Evolutionary conservation across 768 basidiomycete species (phyloP).

Genomic region (Phanerochaete carnosa): DNA sequence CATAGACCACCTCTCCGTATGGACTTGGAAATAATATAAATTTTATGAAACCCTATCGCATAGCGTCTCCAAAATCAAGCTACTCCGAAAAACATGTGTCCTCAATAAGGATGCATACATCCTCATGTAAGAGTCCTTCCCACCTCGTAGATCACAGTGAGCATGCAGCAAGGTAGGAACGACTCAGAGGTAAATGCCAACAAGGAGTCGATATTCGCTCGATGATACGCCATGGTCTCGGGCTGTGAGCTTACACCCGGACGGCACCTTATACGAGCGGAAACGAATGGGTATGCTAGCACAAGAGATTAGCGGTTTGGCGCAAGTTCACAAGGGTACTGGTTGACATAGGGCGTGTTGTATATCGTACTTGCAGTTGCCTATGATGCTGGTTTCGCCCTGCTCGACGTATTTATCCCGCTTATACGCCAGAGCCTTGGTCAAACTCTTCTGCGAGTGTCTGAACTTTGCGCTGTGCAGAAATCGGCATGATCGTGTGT

Average conservation of each 20-base stretch:
- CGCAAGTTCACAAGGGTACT: neutral
- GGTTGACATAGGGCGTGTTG: neutral
- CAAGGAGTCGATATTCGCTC: conserved; percentile 21
- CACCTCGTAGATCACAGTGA: neutral
- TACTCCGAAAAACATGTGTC: neutral
- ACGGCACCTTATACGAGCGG: conserved; percentile 29
- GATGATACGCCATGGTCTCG: conserved; percentile 29
- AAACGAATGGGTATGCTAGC: neutral
- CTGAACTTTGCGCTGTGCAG: conserved; percentile 57
- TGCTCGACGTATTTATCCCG: neutral
- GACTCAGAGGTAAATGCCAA: neutral
- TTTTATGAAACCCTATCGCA: neutral
- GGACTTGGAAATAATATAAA: neutral
- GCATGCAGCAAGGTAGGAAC: neutral
- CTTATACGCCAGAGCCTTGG: conserved; percentile 33
- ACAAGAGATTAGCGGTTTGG: neutral
- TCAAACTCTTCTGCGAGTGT: conserved; percentile 61
- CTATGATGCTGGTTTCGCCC: neutral
- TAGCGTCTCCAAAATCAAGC: neutral
- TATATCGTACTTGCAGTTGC: neutral
- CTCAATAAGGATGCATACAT: neutral
- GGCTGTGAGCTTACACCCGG: conserved; percentile 22
- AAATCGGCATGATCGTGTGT: neutral
- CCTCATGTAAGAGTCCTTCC: neutral
- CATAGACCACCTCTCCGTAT: neutral